Evolutionary conservation across 768 basidiomycete genomes (phyloP).

Genomic region (Rhodosporidiobolus sp.): DNA sequence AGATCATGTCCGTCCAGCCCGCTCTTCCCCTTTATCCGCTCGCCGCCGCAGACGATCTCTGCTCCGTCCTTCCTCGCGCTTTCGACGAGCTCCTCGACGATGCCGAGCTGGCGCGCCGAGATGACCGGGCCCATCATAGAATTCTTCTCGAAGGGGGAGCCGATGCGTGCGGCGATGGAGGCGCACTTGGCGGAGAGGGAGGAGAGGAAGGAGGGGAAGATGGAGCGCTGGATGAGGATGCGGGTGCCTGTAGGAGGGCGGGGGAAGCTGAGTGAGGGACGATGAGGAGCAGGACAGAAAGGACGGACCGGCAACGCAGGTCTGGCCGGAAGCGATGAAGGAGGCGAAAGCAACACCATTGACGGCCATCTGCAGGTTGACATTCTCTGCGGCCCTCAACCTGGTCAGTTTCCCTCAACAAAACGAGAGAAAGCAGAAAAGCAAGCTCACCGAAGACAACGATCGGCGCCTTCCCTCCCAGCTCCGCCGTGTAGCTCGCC

Average conservation of each 20-base stretch:
- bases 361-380: slow-evolving; percentile 67
- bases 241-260: slow-evolving; percentile 2
- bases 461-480: slow-evolving; percentile 72
- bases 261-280: too few relatives aligned
- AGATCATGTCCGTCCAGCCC: slow-evolving; percentile 69
- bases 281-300: not conserved
- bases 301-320: slow-evolving; percentile 26
- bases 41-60: slow-evolving; percentile 62
- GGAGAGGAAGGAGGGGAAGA: slow-evolving; percentile 14
- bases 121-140: slow-evolving; percentile 72
- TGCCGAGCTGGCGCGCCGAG: slow-evolving; percentile 61
- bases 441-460: slow-evolving; percentile 59
- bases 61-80: slow-evolving; percentile 54
- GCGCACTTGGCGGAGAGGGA: slow-evolving; percentile 24
- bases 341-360: slow-evolving; percentile 80
- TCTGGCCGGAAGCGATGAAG: slow-evolving; percentile 80
- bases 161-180: slow-evolving; percentile 26
- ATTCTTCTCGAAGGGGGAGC: slow-evolving; percentile 55
- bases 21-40: slow-evolving; percentile 63
- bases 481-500: slow-evolving; percentile 72
- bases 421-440: not conserved
- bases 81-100: slow-evolving; percentile 60
- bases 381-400: slow-evolving; percentile 54
- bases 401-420: not conserved
- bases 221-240: slow-evolving; percentile 21